phyloP scores from a whole-genome alignment of 192 early-diverging fungal species.

The Helicostylum pulchrum region DNA sequence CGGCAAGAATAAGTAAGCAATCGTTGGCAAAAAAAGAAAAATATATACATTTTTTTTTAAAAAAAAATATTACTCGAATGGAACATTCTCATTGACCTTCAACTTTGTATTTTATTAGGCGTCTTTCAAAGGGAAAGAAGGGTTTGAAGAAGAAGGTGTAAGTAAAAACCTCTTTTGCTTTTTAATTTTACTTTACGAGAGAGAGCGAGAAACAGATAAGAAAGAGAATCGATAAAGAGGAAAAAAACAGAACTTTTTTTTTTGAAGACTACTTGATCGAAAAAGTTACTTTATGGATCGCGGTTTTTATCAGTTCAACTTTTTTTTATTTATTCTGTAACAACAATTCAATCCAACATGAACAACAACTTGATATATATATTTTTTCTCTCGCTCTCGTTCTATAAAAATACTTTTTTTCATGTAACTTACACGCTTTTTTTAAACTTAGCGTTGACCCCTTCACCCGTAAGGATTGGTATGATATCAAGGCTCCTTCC shows the following conservation, averaged over 20 bases:
- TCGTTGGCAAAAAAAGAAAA: neutral
- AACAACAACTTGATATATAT: no score
- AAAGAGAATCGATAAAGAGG: no score
- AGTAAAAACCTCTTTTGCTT: slow-evolving; percentile 31
- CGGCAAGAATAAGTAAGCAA: slow-evolving; percentile 69
- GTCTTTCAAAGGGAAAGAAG: slow-evolving; percentile 84
- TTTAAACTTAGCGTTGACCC: slow-evolving; percentile 80
- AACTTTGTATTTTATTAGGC: slow-evolving; percentile 43
- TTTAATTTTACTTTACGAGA: no score
- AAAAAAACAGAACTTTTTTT: no score
- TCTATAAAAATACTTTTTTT: neutral
- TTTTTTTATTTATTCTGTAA: no score
- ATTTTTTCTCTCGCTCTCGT: neutral
- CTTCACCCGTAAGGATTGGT: slow-evolving; percentile 99
- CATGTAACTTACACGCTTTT: neutral
- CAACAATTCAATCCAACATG: neutral
- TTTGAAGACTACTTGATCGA: no score
- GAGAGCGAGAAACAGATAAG: no score
- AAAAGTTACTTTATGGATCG: no score
- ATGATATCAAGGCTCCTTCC: slow-evolving; percentile 97
- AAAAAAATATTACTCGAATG: neutral
- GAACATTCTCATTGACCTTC: slow-evolving; percentile 4
- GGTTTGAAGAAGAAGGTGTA: slow-evolving; percentile 89
- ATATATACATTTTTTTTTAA: neutral
- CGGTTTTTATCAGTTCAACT: no score